These are phyloP conservation scores for Fraxinus albicans DNA, from an alignment of 305 asterid genomes.

Conservation along the genomic window DNA sequence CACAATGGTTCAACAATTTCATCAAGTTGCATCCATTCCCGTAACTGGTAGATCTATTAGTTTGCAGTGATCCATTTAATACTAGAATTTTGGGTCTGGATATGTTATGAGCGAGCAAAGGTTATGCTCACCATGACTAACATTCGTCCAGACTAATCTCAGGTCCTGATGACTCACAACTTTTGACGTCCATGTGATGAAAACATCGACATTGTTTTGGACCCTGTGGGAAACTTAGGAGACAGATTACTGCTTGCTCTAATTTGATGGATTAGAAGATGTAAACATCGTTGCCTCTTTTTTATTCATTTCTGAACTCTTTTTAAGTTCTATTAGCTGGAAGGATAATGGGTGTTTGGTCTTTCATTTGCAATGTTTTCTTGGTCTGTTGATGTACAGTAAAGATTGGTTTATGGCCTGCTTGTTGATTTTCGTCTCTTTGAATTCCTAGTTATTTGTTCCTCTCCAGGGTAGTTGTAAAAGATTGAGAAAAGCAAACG, in stretches of 20 bases:
- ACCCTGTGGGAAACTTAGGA: not conserved
- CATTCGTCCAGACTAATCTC: conserved; percentile 34
- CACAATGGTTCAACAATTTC: conserved; percentile 35
- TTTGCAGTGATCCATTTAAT: conserved; percentile 23
- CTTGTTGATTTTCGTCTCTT: not conserved
- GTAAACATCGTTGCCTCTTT: conserved; percentile 16
- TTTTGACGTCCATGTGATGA: conserved; percentile 4
- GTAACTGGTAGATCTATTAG: conserved; percentile 37
- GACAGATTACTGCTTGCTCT: not conserved
- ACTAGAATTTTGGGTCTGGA: conserved; percentile 26
- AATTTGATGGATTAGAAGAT: conserved; percentile 3
- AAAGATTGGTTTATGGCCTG: conserved; percentile 14
- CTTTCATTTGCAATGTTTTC: not conserved
- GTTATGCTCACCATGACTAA: conserved; percentile 51
- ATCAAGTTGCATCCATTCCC: conserved; percentile 37
- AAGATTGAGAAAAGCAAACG: not conserved
- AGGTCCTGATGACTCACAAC: conserved; percentile 9
- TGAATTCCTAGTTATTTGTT: not conserved
- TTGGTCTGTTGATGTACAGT: conserved; percentile 27
- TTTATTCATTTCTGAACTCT: not conserved
- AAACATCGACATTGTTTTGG: conserved; percentile 1
- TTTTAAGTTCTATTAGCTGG: not conserved
- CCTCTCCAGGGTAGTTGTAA: not conserved
- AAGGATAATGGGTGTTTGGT: not conserved
- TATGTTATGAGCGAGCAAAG: conserved; percentile 50